Conservation (phyloP, 2,329 filamentous ascomycete genomes). For the Grosmannia huntii region DNA sequence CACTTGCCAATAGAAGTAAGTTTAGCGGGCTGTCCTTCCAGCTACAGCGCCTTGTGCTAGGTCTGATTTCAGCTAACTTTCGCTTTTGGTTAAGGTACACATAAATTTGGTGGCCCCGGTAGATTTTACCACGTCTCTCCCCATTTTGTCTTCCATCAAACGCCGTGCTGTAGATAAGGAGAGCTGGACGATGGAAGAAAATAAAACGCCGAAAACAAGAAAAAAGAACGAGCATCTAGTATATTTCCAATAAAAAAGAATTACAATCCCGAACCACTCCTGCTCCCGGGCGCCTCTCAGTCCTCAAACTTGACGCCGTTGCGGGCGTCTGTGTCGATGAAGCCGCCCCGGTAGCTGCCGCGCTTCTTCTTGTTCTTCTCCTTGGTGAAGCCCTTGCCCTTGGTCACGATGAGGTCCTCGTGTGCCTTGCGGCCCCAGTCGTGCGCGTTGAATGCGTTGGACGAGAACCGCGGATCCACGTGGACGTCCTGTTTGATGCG, state of each 20-base stretch:
- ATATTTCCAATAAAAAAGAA: neutral
- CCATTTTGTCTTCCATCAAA: neutral
- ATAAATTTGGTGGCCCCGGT: neutral
- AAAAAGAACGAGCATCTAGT: neutral
- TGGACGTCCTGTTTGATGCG: conserved; percentile 57
- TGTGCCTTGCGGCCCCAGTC: conserved; percentile 83
- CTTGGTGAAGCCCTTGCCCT: conserved; percentile 96
- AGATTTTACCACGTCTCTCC: neutral
- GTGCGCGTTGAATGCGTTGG: conserved; percentile 67
- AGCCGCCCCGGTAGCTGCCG: conserved; percentile 79
- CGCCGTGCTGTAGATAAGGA: neutral
- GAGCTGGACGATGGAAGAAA: neutral
- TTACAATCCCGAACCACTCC: neutral
- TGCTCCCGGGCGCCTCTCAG: neutral
- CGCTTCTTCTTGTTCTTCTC: conserved; percentile 99
- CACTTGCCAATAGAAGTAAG: too few species aligned
- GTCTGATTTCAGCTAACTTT: neutral
- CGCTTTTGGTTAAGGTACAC: neutral
- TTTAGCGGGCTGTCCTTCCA: neutral
- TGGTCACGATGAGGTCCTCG: conserved; percentile 77
- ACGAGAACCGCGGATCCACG: conserved; percentile 57
- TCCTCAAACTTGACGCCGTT: conserved; percentile 86
- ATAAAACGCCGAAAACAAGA: neutral
- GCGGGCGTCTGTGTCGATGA: conserved; percentile 69
- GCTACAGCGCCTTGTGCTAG: neutral